phyloP scores from a whole-genome alignment of 345 rosid species.

The Crucihimalaya himalaica region DNA sequence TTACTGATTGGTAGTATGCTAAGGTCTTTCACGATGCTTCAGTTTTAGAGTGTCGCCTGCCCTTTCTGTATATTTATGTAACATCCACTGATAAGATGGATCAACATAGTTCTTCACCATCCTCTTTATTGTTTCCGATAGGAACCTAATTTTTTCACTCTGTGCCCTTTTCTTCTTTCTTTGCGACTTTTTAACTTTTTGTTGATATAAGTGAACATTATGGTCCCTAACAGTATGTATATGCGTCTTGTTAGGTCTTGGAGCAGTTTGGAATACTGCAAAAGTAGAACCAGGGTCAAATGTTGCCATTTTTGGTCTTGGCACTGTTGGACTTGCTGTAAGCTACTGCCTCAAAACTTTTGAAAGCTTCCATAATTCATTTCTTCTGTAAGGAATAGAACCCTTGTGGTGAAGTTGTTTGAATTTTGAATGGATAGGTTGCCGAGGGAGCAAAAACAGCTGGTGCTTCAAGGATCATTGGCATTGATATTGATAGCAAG shows the following conservation, averaged over 20 bases:
- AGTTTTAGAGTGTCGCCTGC: background rate
- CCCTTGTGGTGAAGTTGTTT: background rate
- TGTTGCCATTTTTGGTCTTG: slow-evolving; percentile 96
- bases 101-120: background rate
- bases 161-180: background rate
- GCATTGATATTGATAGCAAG: slow-evolving; percentile 83
- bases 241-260: slow-evolving; percentile 58
- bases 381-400: background rate
- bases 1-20: background rate
- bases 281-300: slow-evolving; percentile 93
- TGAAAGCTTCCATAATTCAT: background rate
- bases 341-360: slow-evolving; percentile 39
- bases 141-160: background rate
- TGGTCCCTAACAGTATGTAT: slow-evolving; percentile 11
- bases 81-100: slow-evolving; percentile 1
- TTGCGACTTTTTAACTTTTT: background rate
- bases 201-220: background rate
- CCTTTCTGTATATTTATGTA: background rate
- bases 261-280: slow-evolving; percentile 99
- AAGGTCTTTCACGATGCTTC: background rate
- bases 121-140: background rate
- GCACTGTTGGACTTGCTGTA: slow-evolving; percentile 98
- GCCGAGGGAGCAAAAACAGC: slow-evolving; percentile 99
- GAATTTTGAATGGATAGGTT: slow-evolving; percentile 50
- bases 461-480: slow-evolving; percentile 95